A percentile compares a stretch with the other conserved stretches of the same genome.
These are phyloP conservation scores for Fusarium incarnatum DNA, from an alignment of 2,329 filamentous ascomycete genomes.

Conservation along the genomic window DNA sequence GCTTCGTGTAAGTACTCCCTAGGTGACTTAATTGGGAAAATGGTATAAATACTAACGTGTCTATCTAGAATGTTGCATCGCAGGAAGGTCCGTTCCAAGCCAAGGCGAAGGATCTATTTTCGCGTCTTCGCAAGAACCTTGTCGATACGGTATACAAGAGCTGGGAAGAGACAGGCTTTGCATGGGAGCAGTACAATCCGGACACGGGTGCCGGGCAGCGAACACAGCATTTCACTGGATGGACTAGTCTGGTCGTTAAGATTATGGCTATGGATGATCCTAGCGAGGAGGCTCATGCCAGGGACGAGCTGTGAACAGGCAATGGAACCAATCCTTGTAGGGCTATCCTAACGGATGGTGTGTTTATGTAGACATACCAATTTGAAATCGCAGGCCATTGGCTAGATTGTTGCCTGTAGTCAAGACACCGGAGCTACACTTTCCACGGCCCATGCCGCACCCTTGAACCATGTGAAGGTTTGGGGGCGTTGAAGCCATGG, in stretches of 20 bases:
- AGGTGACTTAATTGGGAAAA: neutral
- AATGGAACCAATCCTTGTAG: slow-evolving; percentile 3
- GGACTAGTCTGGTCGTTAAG: slow-evolving; percentile 98
- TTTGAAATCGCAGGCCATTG: slow-evolving; percentile 4
- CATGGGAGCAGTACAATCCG: slow-evolving; percentile 98
- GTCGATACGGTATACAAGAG: slow-evolving; percentile 88
- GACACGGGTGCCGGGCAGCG: slow-evolving; percentile 93
- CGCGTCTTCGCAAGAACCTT: slow-evolving; percentile 80
- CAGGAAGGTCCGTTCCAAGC: slow-evolving; percentile 74
- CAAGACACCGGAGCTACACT: slow-evolving; percentile 21
- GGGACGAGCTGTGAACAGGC: slow-evolving; percentile 61
- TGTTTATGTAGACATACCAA: slow-evolving; percentile 17
- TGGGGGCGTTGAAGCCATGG: slow-evolving; percentile 8
- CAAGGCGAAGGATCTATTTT: slow-evolving; percentile 80
- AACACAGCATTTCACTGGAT: slow-evolving; percentile 97
- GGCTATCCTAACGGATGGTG: slow-evolving; percentile 9
- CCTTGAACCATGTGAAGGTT: slow-evolving; percentile 29
- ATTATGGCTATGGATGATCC: slow-evolving; percentile 94
- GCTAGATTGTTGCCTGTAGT: neutral
- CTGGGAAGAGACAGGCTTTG: slow-evolving; percentile 93
- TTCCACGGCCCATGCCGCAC: slow-evolving; percentile 23
- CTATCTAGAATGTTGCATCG: slow-evolving; percentile 68
- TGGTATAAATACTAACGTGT: slow-evolving; percentile 47
- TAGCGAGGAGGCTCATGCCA: slow-evolving; percentile 47
- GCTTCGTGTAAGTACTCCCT: slow-evolving; percentile 73